Conservation (phyloP, 2,329 filamentous ascomycete species). For the Aspergillus transmontanensis region DNA sequence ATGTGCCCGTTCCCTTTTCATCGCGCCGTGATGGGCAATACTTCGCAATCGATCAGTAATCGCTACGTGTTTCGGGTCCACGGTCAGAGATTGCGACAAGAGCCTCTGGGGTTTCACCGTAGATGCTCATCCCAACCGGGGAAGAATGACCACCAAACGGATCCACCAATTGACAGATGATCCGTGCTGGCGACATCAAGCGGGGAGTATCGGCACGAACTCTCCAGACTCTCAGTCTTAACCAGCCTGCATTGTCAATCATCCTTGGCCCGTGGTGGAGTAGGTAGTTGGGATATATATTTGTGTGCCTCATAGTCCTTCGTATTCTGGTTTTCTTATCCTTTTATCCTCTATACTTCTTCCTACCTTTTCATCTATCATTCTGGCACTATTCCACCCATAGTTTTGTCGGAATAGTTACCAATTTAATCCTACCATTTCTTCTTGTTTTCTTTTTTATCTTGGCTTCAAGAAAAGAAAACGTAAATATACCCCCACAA, state of each 20-base stretch:
- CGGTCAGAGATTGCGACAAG: neutral
- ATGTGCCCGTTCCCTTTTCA: constrained; percentile 25
- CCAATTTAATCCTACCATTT: neutral
- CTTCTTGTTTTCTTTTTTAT: neutral
- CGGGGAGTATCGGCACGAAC: constrained; percentile 6
- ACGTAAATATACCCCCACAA: constrained; percentile 9
- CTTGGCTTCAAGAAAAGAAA: neutral
- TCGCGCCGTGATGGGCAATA: neutral
- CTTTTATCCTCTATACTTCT: neutral
- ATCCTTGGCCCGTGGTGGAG: neutral
- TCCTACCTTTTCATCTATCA: neutral
- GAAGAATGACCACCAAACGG: constrained; percentile 1
- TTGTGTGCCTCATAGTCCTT: neutral
- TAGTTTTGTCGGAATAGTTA: neutral
- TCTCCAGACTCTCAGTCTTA: neutral
- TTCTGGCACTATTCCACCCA: neutral
- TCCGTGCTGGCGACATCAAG: constrained; percentile 3
- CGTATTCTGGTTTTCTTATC: neutral
- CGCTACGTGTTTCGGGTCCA: neutral
- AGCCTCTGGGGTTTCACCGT: neutral
- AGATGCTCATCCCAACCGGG: neutral
- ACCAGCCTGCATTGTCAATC: neutral
- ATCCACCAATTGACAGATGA: constrained; percentile 4
- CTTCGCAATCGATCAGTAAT: too few species aligned
- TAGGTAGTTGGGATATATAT: neutral